Evolutionary conservation across 805 yeast genomes (phyloP).

Genomic region (Starmerella ratchasimensis): DNA sequence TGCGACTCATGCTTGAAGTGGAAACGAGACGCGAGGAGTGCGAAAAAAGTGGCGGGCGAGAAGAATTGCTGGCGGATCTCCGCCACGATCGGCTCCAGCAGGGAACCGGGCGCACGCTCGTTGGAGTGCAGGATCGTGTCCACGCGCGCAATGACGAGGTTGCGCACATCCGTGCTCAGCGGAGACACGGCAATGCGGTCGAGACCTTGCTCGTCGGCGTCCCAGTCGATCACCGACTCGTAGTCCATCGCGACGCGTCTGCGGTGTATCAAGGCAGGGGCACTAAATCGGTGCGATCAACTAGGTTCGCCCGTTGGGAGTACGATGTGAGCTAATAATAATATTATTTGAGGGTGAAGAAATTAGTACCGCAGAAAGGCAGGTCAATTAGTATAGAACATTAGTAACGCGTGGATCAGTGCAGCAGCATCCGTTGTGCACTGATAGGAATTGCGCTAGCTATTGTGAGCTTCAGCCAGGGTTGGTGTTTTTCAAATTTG

Average conservation of each 20-base stretch:
- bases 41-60: conserved; percentile 28
- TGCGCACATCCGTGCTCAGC: conserved; percentile 29
- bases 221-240: conserved; percentile 11
- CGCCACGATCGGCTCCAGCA: conserved; percentile 36
- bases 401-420: no score
- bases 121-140: conserved; percentile 37
- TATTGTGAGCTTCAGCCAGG: background rate
- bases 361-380: no score
- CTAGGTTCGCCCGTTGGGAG: no score
- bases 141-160: conserved; percentile 32
- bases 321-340: no score
- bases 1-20: conserved; percentile 28
- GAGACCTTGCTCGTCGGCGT: conserved; percentile 15
- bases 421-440: background rate
- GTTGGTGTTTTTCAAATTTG: no score
- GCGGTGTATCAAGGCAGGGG: no score
- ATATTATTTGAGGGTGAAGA: no score
- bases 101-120: conserved; percentile 36
- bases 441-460: background rate
- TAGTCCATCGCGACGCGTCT: conserved; percentile 7
- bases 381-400: no score
- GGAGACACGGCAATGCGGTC: conserved; percentile 28
- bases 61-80: conserved; percentile 23
- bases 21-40: conserved; percentile 28
- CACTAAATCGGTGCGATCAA: no score